Conservation (phyloP, 2,329 filamentous ascomycete species). For the Calonectria ilicicola region DNA sequence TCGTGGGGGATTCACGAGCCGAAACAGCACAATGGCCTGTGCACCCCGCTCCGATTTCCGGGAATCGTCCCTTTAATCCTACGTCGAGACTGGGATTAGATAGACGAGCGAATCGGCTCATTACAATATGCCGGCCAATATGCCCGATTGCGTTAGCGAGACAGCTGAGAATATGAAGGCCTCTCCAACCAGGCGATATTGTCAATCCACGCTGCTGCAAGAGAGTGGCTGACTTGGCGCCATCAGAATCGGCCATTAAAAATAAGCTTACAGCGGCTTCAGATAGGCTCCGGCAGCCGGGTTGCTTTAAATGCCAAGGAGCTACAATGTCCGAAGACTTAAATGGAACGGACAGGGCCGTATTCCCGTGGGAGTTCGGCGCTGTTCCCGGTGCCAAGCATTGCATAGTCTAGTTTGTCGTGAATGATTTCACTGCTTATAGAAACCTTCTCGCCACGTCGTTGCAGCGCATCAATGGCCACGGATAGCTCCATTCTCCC, state of each 20-base stretch:
- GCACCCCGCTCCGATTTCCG: neutral
- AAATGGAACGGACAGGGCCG: neutral
- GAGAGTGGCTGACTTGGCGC: neutral
- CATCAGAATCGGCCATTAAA: neutral
- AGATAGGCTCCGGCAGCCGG: neutral
- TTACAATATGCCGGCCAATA: neutral
- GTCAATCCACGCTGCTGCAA: neutral
- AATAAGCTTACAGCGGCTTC: neutral
- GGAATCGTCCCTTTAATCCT: neutral
- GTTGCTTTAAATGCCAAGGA: constrained; percentile 1
- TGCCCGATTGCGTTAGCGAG: neutral
- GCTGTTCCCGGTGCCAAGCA: neutral
- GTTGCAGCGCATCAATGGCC: neutral
- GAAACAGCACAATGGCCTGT: neutral
- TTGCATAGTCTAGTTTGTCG: neutral
- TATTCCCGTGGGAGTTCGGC: neutral
- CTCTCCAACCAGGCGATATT: neutral
- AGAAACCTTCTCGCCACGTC: neutral
- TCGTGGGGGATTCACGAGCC: constrained; percentile 11
- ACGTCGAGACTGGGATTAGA: neutral
- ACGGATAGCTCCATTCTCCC: neutral
- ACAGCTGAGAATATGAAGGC: neutral
- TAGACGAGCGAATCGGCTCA: neutral
- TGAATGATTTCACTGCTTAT: neutral
- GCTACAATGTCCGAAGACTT: neutral